Conservation (phyloP, 345 rosid genomes). For the Moricandia arvensis region DNA sequence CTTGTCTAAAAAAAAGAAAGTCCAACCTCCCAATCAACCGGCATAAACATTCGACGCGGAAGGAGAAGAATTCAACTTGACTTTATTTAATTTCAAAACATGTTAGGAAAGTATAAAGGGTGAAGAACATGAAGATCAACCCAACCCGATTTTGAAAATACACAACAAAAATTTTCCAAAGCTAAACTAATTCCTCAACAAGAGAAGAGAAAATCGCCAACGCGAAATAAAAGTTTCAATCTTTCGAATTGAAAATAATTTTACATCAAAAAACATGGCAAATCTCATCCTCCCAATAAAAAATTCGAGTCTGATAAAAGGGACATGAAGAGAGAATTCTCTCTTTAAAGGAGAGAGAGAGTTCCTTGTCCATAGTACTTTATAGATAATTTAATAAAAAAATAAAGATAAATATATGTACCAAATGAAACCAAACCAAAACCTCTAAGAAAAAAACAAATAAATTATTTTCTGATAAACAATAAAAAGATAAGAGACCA, state of each 20-base stretch:
- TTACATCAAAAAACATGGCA: too few species aligned
- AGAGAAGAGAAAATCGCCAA: background rate
- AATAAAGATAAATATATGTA: too few species aligned
- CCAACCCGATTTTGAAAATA: background rate
- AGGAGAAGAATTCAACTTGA: background rate
- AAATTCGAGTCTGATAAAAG: too few species aligned
- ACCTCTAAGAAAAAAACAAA: too few species aligned
- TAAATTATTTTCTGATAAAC: too few species aligned
- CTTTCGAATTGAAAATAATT: background rate
- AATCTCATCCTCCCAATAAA: too few species aligned
- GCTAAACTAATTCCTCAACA: background rate
- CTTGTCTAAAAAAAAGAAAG: background rate
- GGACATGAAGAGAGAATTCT: too few species aligned
- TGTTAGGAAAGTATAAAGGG: background rate
- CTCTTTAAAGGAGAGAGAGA: too few species aligned
- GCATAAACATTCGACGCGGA: background rate
- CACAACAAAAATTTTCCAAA: background rate
- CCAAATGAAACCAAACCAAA: too few species aligned
- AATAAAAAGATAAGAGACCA: too few species aligned
- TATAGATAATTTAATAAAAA: too few species aligned
- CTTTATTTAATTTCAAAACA: background rate
- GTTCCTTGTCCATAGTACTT: too few species aligned
- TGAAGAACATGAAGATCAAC: background rate
- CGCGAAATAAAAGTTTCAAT: background rate
- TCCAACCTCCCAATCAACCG: background rate